Conservation (phyloP, 768 basidiomycete species). For the Suillus clintonianus region DNA sequence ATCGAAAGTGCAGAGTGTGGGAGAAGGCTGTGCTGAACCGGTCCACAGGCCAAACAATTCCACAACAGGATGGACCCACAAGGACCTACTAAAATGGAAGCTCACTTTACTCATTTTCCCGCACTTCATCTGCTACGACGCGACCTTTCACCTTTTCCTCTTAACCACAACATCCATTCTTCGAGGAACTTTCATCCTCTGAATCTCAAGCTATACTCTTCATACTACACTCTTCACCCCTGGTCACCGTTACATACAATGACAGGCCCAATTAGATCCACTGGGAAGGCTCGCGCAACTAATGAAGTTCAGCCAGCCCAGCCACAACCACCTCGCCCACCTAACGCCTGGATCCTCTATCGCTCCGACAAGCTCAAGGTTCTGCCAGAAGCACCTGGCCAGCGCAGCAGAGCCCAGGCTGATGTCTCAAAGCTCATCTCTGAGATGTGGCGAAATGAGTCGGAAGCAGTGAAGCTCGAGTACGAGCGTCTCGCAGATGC, state of each 20-base stretch:
- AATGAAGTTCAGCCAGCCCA: constrained; percentile 30
- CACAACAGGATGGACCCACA: constrained; percentile 38
- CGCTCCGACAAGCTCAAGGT: constrained; percentile 58
- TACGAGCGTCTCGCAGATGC: constrained; percentile 58
- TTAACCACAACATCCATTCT: constrained; percentile 16
- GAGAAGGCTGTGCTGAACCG: constrained; percentile 10
- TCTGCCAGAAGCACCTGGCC: constrained; percentile 36
- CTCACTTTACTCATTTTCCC: constrained; percentile 24
- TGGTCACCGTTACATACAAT: constrained; percentile 18
- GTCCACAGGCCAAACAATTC: constrained; percentile 26
- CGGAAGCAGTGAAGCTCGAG: constrained; percentile 43
- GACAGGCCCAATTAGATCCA: constrained; percentile 21
- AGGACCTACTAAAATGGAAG: constrained; percentile 35
- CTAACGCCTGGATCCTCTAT: constrained; percentile 85
- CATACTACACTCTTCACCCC: constrained; percentile 8
- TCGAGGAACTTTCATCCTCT: constrained; percentile 14
- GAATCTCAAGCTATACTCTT: constrained; percentile 3
- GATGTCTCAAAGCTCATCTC: constrained; percentile 67
- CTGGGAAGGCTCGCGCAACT: constrained; percentile 4
- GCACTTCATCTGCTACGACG: constrained; percentile 23
- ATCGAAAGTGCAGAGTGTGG: neutral
- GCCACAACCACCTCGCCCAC: constrained; percentile 53
- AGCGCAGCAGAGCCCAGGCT: constrained; percentile 51
- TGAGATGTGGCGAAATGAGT: constrained; percentile 62
- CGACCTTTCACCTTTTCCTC: constrained; percentile 17